phyloP scores from a whole-genome alignment of 116 monocot genomes.

The Zostera marina region DNA sequence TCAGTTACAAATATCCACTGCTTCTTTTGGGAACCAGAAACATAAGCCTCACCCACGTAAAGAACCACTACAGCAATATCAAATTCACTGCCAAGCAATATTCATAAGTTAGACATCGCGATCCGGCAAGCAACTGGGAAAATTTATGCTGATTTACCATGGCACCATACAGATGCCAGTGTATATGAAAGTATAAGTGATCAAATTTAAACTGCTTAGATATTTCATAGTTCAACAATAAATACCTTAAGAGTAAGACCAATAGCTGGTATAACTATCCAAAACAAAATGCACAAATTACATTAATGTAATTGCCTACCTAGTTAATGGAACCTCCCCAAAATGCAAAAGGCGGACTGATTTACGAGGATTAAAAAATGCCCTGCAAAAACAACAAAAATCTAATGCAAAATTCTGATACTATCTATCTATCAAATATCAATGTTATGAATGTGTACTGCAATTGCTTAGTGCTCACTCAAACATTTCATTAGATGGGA shows the following conservation, averaged over 20 bases:
- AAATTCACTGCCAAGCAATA: conserved; percentile 55
- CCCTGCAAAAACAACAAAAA: conserved; percentile 25
- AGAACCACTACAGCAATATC: conserved; percentile 68
- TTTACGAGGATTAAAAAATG: conserved; percentile 58
- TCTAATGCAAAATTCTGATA: not conserved
- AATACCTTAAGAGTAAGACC: too few relatives aligned
- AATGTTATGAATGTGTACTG: too few relatives aligned
- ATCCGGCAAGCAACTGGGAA: not conserved
- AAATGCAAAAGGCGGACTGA: conserved; percentile 44
- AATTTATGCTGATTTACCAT: not conserved
- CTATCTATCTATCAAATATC: too few relatives aligned
- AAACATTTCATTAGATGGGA: conserved; percentile 30
- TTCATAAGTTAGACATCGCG: not conserved
- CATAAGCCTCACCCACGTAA: conserved; percentile 62
- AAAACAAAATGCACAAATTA: not conserved
- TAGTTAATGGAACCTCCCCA: conserved; percentile 67
- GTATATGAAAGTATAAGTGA: too few relatives aligned
- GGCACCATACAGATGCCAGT: not conserved
- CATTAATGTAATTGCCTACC: conserved; percentile 16
- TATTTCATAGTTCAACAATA: too few relatives aligned
- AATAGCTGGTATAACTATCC: not conserved
- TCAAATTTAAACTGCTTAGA: too few relatives aligned
- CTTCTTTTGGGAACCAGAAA: conserved; percentile 43
- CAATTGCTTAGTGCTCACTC: conserved; percentile 35
- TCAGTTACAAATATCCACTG: conserved; percentile 91